These are phyloP conservation scores for Gnaphalium uliginosum DNA, from an alignment of 129 eudicot species.

Conservation along the genomic window DNA sequence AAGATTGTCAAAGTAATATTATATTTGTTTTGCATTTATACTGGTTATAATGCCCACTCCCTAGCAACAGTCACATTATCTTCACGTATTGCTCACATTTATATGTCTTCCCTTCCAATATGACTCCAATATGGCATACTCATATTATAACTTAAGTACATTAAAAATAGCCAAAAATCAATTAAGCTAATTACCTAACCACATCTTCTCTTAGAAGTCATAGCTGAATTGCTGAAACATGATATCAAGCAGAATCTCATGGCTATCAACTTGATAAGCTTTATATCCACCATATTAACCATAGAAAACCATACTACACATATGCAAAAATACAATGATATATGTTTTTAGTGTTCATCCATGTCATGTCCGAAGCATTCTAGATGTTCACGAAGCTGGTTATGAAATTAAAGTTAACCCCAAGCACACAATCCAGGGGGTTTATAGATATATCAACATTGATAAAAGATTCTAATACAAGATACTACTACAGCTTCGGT, in stretches of 20 bases:
- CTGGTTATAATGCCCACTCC: neutral
- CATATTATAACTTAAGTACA: neutral
- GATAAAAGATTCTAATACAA: neutral
- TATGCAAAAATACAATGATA: neutral
- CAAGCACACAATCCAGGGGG: constrained; percentile 1
- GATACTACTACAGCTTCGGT: neutral
- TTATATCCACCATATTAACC: constrained; percentile 1
- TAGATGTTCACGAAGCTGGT: constrained; percentile 8
- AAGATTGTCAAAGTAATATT: neutral
- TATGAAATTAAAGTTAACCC: constrained; percentile 1
- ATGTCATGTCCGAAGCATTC: neutral
- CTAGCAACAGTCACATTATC: neutral
- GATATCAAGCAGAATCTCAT: constrained; percentile 14
- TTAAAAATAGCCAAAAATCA: neutral
- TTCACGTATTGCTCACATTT: neutral
- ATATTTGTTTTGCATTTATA: neutral
- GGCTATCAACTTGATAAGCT: constrained; percentile 18
- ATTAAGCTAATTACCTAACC: neutral
- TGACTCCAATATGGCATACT: neutral
- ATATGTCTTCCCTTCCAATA: neutral
- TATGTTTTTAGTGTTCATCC: neutral
- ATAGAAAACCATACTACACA: neutral
- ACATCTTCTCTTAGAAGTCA: neutral
- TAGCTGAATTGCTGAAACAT: neutral
- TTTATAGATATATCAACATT: neutral